Evolutionary conservation across 2,329 filamentous ascomycete genomes (phyloP).

Genomic region (Phialophora macrospora): DNA sequence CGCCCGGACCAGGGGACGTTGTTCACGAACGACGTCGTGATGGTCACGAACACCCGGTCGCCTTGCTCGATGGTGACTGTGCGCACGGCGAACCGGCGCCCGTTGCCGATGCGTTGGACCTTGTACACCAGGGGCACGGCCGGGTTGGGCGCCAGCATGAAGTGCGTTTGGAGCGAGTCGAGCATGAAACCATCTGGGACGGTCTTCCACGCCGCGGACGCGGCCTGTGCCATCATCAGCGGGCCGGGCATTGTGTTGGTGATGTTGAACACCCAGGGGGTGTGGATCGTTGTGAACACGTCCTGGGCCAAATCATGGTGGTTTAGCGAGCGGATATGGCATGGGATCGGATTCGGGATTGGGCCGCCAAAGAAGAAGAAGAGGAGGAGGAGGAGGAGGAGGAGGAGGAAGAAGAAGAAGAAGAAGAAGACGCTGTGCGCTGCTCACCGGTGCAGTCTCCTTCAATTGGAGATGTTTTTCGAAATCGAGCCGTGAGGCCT

Average conservation of each 20-base stretch:
- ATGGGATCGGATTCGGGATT: not conserved
- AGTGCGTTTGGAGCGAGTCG: constrained; percentile 36
- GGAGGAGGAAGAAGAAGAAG: too few relatives aligned
- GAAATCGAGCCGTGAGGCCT: constrained; percentile 25
- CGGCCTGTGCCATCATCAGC: constrained; percentile 36
- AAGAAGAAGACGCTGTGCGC: not conserved
- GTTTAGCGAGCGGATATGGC: not conserved
- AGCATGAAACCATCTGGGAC: constrained; percentile 32
- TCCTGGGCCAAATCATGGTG: constrained; percentile 22
- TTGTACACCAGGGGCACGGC: constrained; percentile 29
- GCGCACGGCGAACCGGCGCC: constrained; percentile 34
- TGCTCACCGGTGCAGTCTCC: constrained; percentile 30
- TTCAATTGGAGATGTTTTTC: constrained; percentile 32
- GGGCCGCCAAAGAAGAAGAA: too few relatives aligned
- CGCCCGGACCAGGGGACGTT: constrained; percentile 31
- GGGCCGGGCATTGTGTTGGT: constrained; percentile 35
- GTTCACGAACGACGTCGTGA: constrained; percentile 34
- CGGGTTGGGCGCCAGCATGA: constrained; percentile 33
- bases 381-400: not conserved
- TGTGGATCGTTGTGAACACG: constrained; percentile 32
- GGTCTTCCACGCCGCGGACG: constrained; percentile 35
- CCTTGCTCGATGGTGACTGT: constrained; percentile 33
- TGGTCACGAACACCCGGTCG: constrained; percentile 23
- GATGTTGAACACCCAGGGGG: constrained; percentile 37
- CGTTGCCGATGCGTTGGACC: constrained; percentile 34